Evolutionary conservation across 441 rosid species (phyloP).

Genomic region (Daphne laureola): DNA sequence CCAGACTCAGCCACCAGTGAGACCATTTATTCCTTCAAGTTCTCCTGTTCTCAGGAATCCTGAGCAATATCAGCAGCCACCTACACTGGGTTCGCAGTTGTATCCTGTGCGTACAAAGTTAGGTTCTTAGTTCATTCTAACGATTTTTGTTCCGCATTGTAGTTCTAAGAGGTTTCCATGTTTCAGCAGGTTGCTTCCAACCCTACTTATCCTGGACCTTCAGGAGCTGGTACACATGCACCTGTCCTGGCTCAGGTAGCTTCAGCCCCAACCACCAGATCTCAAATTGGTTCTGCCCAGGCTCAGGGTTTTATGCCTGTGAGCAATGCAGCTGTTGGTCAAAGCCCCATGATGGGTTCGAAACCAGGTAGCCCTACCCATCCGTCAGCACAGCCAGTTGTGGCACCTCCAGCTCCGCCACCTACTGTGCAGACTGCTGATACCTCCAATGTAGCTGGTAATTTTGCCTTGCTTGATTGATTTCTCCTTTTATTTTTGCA

Average conservation of each 20-base stretch:
- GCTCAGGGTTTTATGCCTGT: constrained; percentile 64
- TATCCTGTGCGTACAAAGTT: constrained; percentile 53
- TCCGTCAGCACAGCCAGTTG: constrained; percentile 46
- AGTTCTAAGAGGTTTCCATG: constrained; percentile 10
- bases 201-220: constrained; percentile 47
- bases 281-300: constrained; percentile 59
- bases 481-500: background rate
- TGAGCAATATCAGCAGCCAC: constrained; percentile 80
- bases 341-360: constrained; percentile 57
- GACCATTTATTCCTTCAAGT: constrained; percentile 82
- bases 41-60: constrained; percentile 72
- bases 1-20: constrained; percentile 56
- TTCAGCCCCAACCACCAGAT: constrained; percentile 45
- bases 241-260: constrained; percentile 44
- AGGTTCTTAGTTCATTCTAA: background rate
- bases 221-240: constrained; percentile 46
- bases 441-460: constrained; percentile 91
- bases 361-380: constrained; percentile 66
- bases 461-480: constrained; percentile 13
- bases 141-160: too few species aligned
- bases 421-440: constrained; percentile 91
- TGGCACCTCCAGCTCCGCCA: constrained; percentile 66
- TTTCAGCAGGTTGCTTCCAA: constrained; percentile 44
- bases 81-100: constrained; percentile 69
- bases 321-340: constrained; percentile 43